These are phyloP conservation scores for Tulasnella sp. DNA, from an alignment of 768 basidiomycete genomes.

Conservation along the genomic window DNA sequence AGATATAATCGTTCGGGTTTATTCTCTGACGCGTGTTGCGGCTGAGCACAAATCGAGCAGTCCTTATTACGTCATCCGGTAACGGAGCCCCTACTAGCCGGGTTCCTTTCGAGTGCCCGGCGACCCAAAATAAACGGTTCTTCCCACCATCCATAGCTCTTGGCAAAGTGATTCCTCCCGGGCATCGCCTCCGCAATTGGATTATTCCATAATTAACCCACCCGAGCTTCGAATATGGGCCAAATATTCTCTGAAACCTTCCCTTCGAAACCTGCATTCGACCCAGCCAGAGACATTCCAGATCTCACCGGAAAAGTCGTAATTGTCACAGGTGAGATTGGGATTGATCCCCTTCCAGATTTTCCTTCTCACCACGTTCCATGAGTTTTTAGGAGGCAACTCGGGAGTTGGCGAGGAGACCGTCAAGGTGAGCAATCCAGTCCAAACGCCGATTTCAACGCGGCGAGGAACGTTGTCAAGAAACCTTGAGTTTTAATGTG, in stretches of 20 bases:
- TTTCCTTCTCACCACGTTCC: neutral
- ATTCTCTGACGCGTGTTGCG: too few species aligned
- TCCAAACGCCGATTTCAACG: neutral
- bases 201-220: too few species aligned
- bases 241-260: slow-evolving; percentile 12
- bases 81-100: too few species aligned
- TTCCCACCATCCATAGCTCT: too few species aligned
- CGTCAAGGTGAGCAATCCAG: neutral
- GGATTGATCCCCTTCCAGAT: neutral
- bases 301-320: slow-evolving; percentile 30
- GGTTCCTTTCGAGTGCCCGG: too few species aligned
- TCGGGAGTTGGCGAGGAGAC: slow-evolving; percentile 28
- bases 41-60: too few species aligned
- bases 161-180: too few species aligned
- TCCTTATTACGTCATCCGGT: too few species aligned
- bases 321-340: slow-evolving; percentile 28
- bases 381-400: slow-evolving; percentile 18
- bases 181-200: too few species aligned
- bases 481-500: neutral
- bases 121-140: too few species aligned
- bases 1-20: too few species aligned
- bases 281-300: slow-evolving; percentile 19
- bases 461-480: neutral
- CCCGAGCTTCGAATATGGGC: neutral
- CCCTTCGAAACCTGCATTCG: slow-evolving; percentile 19